phyloP scores from a whole-genome alignment of 2,329 filamentous ascomycete species.

The Tolypocladium guangdongense region DNA sequence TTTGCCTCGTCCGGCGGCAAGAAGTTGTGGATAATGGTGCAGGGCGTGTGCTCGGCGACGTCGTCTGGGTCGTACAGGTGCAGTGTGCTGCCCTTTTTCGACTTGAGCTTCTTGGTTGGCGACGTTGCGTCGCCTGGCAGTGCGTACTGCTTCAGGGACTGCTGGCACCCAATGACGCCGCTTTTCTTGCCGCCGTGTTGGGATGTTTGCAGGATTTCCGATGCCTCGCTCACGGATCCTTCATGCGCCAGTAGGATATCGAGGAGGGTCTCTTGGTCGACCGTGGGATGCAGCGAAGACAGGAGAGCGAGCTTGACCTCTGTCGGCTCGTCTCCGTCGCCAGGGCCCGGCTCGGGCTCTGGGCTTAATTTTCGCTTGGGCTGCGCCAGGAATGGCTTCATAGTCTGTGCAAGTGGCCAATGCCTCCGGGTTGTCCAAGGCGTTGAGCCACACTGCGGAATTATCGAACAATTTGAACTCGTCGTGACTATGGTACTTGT shows the following conservation, averaged over 20 bases:
- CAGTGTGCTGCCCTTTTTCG: slow-evolving; percentile 71
- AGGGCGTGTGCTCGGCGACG: slow-evolving; percentile 74
- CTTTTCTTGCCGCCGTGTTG: slow-evolving; percentile 20
- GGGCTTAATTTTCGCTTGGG: slow-evolving; percentile 37
- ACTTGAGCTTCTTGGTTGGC: slow-evolving; percentile 37
- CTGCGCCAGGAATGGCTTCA: slow-evolving; percentile 47
- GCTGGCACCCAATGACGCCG: slow-evolving; percentile 43
- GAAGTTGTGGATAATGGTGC: slow-evolving; percentile 88
- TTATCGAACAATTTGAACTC: neutral
- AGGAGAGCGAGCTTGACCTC: slow-evolving; percentile 83
- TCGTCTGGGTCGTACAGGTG: slow-evolving; percentile 75
- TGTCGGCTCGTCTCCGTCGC: slow-evolving; percentile 61
- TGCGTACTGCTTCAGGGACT: slow-evolving; percentile 47
- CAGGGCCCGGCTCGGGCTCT: slow-evolving; percentile 13
- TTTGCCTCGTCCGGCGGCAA: slow-evolving; percentile 62
- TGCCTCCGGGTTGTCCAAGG: neutral
- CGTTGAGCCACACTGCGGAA: neutral
- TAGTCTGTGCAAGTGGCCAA: slow-evolving; percentile 14
- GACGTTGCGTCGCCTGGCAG: slow-evolving; percentile 6
- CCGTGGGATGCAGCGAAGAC: slow-evolving; percentile 59
- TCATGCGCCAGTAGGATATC: slow-evolving; percentile 70
- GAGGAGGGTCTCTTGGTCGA: slow-evolving; percentile 57
- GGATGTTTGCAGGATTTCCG: slow-evolving; percentile 36
- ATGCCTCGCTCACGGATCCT: slow-evolving; percentile 61
- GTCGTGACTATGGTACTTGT: neutral